Evolutionary conservation across 1,139 yeast genomes (phyloP).

Genomic region (Geotrichum europaeum): DNA sequence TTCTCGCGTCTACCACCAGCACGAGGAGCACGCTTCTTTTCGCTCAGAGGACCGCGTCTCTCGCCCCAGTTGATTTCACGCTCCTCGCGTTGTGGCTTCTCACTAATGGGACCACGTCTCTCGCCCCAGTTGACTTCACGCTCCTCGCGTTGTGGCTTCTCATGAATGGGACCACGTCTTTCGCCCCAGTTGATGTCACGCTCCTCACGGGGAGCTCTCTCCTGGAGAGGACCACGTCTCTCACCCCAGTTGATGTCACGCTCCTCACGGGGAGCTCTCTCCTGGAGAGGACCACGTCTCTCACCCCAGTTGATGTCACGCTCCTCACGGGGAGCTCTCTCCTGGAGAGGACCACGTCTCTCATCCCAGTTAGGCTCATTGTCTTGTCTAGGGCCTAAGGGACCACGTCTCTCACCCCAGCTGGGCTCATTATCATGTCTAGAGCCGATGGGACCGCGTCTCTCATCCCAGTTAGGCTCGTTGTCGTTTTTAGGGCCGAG

Average conservation of each 20-base stretch:
- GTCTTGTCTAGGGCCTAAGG: constrained; percentile 32
- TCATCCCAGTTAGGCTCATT: constrained; percentile 21
- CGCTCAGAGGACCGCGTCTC: constrained; percentile 33
- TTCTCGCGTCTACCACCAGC: neutral
- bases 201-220: constrained; percentile 28
- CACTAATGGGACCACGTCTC: constrained; percentile 3
- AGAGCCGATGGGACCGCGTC: constrained; percentile 34
- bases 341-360: constrained; percentile 34
- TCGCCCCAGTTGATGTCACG: constrained; percentile 34
- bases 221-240: constrained; percentile 34
- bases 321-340: constrained; percentile 26
- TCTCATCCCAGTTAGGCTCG: constrained; percentile 9
- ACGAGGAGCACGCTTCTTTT: neutral
- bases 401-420: constrained; percentile 25
- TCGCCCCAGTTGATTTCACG: constrained; percentile 41
- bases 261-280: constrained; percentile 23
- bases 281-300: constrained; percentile 35
- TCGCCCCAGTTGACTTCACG: constrained; percentile 7
- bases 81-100: constrained; percentile 29
- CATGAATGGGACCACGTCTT: constrained; percentile 33
- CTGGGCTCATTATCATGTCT: constrained; percentile 36
- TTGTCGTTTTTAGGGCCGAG: neutral
- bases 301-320: constrained; percentile 32
- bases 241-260: constrained; percentile 27
- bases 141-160: neutral